A percentile compares a stretch with the other conserved stretches of the same genome.
Conservation (phyloP, 495 filamentous ascomycete genomes). For the Penicillium cataractarum region DNA sequence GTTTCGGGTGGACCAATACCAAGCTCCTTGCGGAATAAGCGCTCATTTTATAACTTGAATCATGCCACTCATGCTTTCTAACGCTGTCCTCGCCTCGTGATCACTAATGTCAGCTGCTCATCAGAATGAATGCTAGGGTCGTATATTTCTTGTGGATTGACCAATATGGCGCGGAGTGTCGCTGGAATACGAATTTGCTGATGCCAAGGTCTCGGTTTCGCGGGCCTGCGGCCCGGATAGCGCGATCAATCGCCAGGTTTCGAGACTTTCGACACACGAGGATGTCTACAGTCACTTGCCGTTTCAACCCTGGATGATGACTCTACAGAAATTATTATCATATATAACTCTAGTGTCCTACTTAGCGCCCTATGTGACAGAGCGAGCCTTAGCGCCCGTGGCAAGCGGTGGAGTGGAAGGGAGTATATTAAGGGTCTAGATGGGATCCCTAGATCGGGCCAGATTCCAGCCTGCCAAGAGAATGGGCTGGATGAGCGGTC, state of each 20-base stretch:
- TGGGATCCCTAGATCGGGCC: not conserved
- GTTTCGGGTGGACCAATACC: no score
- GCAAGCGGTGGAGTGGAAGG: not conserved
- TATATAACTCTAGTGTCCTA: not conserved
- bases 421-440: not conserved
- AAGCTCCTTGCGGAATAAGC: not conserved
- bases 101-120: not conserved
- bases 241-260: not conserved
- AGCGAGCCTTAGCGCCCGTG: conserved; percentile 1
- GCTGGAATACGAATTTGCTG: not conserved
- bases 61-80: not conserved
- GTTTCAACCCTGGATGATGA: not conserved
- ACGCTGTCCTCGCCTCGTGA: not conserved
- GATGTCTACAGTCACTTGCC: not conserved
- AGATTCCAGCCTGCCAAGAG: not conserved
- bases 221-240: not conserved
- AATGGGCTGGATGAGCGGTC: not conserved
- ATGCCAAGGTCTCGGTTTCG: not conserved
- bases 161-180: not conserved
- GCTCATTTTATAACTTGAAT: not conserved
- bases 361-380: not conserved
- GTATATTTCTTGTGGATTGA: not conserved
- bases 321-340: not conserved
- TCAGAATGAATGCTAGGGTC: not conserved
- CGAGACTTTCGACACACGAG: not conserved